A percentile compares a stretch with the other conserved stretches of the same genome.
phyloP scores from a whole-genome alignment of 2,329 filamentous ascomycete genomes.

The Aspergillus uvarum region DNA sequence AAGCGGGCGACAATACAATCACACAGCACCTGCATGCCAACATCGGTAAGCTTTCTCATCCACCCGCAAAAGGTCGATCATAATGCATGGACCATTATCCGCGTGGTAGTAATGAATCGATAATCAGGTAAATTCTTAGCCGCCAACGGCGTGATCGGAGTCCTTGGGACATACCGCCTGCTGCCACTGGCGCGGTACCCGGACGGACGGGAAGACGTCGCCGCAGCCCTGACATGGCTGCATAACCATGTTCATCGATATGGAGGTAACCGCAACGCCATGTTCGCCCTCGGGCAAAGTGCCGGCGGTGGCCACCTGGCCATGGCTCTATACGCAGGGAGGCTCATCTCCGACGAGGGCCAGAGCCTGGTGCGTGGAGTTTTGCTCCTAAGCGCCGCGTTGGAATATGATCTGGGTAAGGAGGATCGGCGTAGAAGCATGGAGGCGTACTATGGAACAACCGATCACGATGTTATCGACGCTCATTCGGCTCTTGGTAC shows the following conservation, averaged over 20 bases:
- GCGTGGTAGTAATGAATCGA: too few relatives aligned
- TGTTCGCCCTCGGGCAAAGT: slow-evolving; percentile 5
- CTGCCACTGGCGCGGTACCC: slow-evolving; percentile 1
- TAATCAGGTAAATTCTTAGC: slow-evolving; percentile 2
- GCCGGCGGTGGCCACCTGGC: slow-evolving; percentile 4
- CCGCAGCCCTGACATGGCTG: slow-evolving; percentile 1
- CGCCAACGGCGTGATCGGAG: not conserved
- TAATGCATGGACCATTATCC: too few relatives aligned
- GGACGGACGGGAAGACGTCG: not conserved
- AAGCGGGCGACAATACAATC: slow-evolving; percentile 7
- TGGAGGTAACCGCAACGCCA: not conserved
- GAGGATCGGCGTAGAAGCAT: slow-evolving; percentile 1
- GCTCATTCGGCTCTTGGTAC: not conserved
- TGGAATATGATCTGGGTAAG: slow-evolving; percentile 5
- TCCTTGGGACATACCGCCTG: slow-evolving; percentile 4
- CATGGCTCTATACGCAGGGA: slow-evolving; percentile 4
- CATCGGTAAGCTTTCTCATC: slow-evolving; percentile 7
- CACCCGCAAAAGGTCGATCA: too few relatives aligned
- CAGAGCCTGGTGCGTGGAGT: not conserved
- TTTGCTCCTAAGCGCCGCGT: slow-evolving; percentile 4
- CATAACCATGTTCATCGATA: not conserved
- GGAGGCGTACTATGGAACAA: slow-evolving; percentile 5
- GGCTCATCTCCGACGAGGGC: not conserved
- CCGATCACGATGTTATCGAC: not conserved
- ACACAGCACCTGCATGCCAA: slow-evolving; percentile 3